These are phyloP conservation scores for Fonsecaea erecta DNA, from an alignment of 2,329 filamentous ascomycete genomes.

Conservation along the genomic window DNA sequence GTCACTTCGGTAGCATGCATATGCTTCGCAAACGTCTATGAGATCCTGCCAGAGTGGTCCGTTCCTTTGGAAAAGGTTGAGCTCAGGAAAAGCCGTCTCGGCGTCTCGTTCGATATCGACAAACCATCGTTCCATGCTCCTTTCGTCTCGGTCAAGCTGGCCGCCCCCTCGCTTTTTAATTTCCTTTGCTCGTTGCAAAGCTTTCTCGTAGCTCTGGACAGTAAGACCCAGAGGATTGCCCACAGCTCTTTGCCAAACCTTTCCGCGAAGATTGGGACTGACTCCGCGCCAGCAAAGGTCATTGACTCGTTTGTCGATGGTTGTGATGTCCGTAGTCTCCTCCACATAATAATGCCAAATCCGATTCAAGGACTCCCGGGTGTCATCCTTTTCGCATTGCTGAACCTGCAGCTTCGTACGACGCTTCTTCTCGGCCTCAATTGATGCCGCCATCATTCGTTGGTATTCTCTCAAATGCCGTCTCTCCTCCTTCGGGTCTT, in stretches of 20 bases:
- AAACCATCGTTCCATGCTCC: constrained; percentile 57
- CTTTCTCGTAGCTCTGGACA: constrained; percentile 60
- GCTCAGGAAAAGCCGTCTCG: constrained; percentile 60
- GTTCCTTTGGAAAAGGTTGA: constrained; percentile 61
- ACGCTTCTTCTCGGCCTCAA: constrained; percentile 62
- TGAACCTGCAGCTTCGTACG: constrained; percentile 54
- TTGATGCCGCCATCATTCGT: constrained; percentile 66
- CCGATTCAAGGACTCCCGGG: constrained; percentile 58
- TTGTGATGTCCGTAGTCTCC: constrained; percentile 62
- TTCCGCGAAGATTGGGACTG: constrained; percentile 59
- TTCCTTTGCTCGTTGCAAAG: constrained; percentile 60
- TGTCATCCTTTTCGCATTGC: constrained; percentile 57
- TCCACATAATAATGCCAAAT: constrained; percentile 67
- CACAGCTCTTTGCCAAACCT: constrained; percentile 64
- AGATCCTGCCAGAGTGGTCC: constrained; percentile 61
- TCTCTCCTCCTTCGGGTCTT: constrained; percentile 85
- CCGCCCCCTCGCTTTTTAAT: constrained; percentile 48
- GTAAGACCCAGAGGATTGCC: constrained; percentile 65
- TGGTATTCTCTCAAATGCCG: constrained; percentile 78
- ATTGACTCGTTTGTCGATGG: constrained; percentile 59
- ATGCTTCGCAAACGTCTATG: constrained; percentile 64
- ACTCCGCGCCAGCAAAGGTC: constrained; percentile 70
- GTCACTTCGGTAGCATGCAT: constrained; percentile 67
- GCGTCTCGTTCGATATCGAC: constrained; percentile 60
- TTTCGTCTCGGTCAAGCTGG: constrained; percentile 49